Evolutionary conservation across 31 red algal genomes (phyloP).

Genomic region (Odonthalia washingtoniensis): DNA sequence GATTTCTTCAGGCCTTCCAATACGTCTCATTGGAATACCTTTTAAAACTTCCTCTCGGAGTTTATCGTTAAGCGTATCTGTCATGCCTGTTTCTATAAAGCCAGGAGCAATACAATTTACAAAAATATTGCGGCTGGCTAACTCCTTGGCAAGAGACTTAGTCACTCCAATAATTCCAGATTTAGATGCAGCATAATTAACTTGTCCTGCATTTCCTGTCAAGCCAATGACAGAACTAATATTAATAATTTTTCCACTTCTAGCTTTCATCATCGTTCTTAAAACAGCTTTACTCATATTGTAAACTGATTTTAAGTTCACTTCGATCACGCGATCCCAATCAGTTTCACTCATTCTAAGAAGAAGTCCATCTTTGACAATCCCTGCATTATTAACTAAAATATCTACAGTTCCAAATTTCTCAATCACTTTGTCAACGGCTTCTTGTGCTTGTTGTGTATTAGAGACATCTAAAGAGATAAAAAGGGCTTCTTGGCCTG

Average conservation of each 20-base stretch:
- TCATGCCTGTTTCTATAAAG: slow-evolving; percentile 99
- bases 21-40: slow-evolving; percentile 91
- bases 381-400: slow-evolving; percentile 98
- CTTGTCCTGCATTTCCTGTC: slow-evolving; percentile 98
- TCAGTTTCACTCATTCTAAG: slow-evolving; percentile 92
- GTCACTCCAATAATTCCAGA: slow-evolving; percentile 96
- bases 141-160: slow-evolving; percentile 89
- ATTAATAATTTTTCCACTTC: slow-evolving; percentile 95
- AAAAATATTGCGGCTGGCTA: slow-evolving; percentile 84
- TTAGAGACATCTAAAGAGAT: slow-evolving; percentile 83
- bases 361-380: slow-evolving; percentile 88
- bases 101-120: slow-evolving; percentile 98
- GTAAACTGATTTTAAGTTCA: slow-evolving; percentile 95
- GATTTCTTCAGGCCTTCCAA: slow-evolving; percentile 92
- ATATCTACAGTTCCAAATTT: slow-evolving; percentile 84
- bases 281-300: slow-evolving; percentile 85
- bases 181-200: slow-evolving; percentile 97
- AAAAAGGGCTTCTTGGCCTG: slow-evolving; percentile 88
- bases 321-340: slow-evolving; percentile 96
- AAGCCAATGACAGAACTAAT: slow-evolving; percentile 93
- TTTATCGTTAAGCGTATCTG: slow-evolving; percentile 59
- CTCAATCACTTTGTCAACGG: slow-evolving; percentile 79
- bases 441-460: slow-evolving; percentile 60
- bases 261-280: slow-evolving; percentile 97
- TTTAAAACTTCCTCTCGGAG: slow-evolving; percentile 77